These are phyloP conservation scores for Fomitopsis serialis DNA, from an alignment of 768 basidiomycete genomes.

Conservation along the genomic window DNA sequence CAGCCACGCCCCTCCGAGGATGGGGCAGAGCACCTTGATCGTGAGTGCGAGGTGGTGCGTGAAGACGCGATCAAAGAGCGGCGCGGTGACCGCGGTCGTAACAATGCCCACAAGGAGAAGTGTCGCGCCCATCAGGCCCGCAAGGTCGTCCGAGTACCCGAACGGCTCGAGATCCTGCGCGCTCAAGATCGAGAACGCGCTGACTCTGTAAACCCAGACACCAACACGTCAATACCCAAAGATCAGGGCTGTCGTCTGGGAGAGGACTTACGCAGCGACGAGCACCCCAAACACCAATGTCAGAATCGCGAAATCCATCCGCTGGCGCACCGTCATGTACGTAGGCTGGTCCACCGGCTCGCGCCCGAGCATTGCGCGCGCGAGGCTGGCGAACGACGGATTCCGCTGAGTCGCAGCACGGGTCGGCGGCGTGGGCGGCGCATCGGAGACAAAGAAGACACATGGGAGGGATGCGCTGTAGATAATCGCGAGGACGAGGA, in stretches of 20 bases:
- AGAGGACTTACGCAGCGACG: constrained; percentile 51
- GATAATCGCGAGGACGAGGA: constrained; percentile 67
- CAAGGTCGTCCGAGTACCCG: constrained; percentile 61
- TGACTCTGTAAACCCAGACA: constrained; percentile 42
- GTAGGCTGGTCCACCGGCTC: constrained; percentile 11
- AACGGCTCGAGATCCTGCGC: constrained; percentile 65
- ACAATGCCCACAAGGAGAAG: constrained; percentile 68
- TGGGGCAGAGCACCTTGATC: constrained; percentile 53
- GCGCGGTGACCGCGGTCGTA: constrained; percentile 61
- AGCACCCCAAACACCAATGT: constrained; percentile 56
- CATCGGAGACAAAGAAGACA: constrained; percentile 51
- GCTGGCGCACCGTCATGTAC: constrained; percentile 59
- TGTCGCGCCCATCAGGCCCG: constrained; percentile 65
- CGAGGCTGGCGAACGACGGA: constrained; percentile 45
- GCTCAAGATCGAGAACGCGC: constrained; percentile 60
- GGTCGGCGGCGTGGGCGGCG: constrained; percentile 79
- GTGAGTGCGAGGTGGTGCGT: constrained; percentile 64
- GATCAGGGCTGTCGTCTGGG: background rate
- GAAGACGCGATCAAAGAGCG: constrained; percentile 79
- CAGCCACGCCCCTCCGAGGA: constrained; percentile 61
- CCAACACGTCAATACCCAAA: too few species aligned
- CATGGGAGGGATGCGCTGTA: constrained; percentile 56
- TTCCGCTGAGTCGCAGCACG: constrained; percentile 57
- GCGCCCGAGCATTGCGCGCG: constrained; percentile 44
- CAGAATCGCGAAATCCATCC: constrained; percentile 65